Conservation (phyloP, 768 basidiomycete species). For the Gelatoporia subvermispora region DNA sequence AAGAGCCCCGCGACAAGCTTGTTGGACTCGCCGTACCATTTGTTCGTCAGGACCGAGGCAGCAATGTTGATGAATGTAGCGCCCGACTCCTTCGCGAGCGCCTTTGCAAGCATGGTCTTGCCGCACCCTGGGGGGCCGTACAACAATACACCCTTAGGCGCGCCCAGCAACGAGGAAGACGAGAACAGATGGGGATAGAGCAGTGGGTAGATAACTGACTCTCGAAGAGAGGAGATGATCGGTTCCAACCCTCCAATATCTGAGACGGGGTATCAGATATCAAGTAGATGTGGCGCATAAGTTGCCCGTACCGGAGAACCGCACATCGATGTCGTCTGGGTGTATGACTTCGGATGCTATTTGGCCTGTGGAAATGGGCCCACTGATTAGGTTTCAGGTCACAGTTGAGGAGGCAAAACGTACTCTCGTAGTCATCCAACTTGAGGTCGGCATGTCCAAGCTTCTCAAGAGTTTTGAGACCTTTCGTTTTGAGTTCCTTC, state of each 20-base stretch:
- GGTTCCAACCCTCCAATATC: constrained; percentile 93
- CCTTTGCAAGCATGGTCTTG: constrained; percentile 99
- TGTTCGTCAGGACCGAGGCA: constrained; percentile 68
- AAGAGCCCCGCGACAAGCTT: constrained; percentile 95
- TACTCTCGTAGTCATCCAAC: constrained; percentile 89
- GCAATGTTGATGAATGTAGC: constrained; percentile 94
- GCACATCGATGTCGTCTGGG: constrained; percentile 79
- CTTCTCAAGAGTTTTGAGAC: constrained; percentile 63
- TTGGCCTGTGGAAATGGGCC: constrained; percentile 43
- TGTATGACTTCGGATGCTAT: constrained; percentile 93
- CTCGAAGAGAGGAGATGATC: constrained; percentile 85
- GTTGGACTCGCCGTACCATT: constrained; percentile 89
- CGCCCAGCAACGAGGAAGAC: constrained; percentile 75
- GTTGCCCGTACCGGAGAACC: constrained; percentile 58
- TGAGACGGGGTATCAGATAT: constrained; percentile 17
- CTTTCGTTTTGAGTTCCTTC: constrained; percentile 63
- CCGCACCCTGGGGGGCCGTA: constrained; percentile 98
- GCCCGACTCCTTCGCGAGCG: constrained; percentile 93
- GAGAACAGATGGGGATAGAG: constrained; percentile 86
- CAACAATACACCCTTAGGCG: constrained; percentile 93
- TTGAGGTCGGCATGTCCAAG: constrained; percentile 69
- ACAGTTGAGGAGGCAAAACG: constrained; percentile 23
- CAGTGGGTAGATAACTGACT: constrained; percentile 94
- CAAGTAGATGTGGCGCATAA: neutral
- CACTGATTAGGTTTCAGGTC: neutral